These are phyloP conservation scores for Tetradesmus lagerheimii DNA, from an alignment of 139 green algal genomes.

Conservation along the genomic window DNA sequence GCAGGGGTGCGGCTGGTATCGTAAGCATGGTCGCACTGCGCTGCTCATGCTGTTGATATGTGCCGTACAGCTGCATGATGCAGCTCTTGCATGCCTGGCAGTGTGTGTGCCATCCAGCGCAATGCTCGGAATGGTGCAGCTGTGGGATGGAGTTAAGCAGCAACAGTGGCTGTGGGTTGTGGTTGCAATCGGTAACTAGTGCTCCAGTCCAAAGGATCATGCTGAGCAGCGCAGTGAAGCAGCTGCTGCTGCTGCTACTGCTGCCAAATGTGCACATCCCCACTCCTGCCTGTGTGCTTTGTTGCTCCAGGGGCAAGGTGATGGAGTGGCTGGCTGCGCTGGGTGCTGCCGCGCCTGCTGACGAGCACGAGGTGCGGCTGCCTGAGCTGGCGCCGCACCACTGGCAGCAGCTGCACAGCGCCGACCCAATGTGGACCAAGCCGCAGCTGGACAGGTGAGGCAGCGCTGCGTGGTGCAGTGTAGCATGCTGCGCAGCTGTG, in stretches of 20 bases:
- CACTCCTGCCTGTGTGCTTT: background rate
- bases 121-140: too few species aligned
- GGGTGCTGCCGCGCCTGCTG: conserved; percentile 21
- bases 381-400: conserved; percentile 36
- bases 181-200: too few species aligned
- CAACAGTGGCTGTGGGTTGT: too few species aligned
- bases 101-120: too few species aligned
- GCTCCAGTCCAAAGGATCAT: background rate
- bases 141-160: too few species aligned
- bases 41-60: too few species aligned
- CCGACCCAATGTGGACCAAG: conserved; percentile 21
- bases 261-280: background rate
- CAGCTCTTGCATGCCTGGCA: too few species aligned
- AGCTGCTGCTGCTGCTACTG: background rate
- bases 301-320: background rate
- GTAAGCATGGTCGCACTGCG: too few species aligned
- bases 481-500: too few species aligned
- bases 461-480: too few species aligned
- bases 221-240: background rate
- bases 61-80: too few species aligned
- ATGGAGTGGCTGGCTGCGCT: conserved; percentile 45
- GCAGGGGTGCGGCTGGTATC: background rate
- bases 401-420: conserved; percentile 46
- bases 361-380: conserved; percentile 44
- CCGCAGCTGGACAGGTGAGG: conserved; percentile 44